These are phyloP conservation scores for Sphagnum tenellum DNA, from an alignment of 225 moss, liverwort and hornwort genomes.

Conservation along the genomic window DNA sequence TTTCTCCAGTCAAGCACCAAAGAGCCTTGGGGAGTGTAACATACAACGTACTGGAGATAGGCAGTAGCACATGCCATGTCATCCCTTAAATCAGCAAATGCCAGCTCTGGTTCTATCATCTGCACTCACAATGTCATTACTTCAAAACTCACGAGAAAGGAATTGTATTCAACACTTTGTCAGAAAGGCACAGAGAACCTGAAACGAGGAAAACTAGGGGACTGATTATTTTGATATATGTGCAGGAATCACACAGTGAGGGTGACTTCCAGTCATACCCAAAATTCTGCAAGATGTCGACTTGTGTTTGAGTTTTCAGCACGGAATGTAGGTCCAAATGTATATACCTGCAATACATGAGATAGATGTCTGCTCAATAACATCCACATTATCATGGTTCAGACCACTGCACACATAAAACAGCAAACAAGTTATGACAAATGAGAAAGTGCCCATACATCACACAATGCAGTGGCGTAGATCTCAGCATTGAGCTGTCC, in stretches of 20 bases:
- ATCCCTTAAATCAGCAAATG: conserved; percentile 89
- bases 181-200: too few relatives aligned
- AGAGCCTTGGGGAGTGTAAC: conserved; percentile 12
- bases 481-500: conserved; percentile 93
- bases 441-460: conserved; percentile 31
- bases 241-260: too few relatives aligned
- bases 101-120: conserved; percentile 99
- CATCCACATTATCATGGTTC: too few relatives aligned
- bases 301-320: conserved; percentile 95
- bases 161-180: too few relatives aligned
- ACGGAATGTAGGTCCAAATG: conserved; percentile 97
- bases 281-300: conserved; percentile 93
- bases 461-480: conserved; percentile 85
- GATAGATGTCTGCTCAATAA: too few relatives aligned
- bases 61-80: conserved; percentile 97
- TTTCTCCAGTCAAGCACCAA: neutral
- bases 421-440: neutral
- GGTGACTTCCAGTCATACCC: conserved; percentile 29
- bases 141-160: too few relatives aligned
- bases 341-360: conserved; percentile 29
- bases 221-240: too few relatives aligned
- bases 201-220: too few relatives aligned
- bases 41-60: conserved; percentile 87
- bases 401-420: neutral
- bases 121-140: conserved; percentile 16